A percentile compares a stretch with the other conserved stretches of the same genome.
These are phyloP conservation scores for Didymella segeticola DNA, from an alignment of 2,329 filamentous ascomycete genomes.

Conservation along the genomic window DNA sequence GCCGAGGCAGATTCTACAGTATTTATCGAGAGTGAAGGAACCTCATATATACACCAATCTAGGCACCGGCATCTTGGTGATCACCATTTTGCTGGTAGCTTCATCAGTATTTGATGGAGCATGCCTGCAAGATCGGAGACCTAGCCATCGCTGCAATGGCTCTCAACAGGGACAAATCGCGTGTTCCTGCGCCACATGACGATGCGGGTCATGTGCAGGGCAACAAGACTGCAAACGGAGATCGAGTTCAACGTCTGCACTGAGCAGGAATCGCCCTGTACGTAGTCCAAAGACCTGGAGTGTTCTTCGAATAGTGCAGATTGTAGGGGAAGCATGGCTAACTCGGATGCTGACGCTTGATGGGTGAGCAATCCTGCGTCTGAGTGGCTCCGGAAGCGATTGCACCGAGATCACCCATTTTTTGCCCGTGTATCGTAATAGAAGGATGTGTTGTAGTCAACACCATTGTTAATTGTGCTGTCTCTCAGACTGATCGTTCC, in stretches of 20 bases:
- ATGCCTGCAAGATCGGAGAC: no score
- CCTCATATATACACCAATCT: no score
- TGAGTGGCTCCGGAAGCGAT: background rate
- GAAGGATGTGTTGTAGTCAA: background rate
- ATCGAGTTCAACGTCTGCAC: background rate
- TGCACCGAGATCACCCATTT: background rate
- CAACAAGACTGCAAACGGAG: background rate
- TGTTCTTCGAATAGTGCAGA: background rate
- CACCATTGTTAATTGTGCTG: no score
- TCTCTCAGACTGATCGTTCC: no score
- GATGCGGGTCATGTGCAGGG: background rate
- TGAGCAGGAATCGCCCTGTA: background rate
- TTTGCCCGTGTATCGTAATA: background rate
- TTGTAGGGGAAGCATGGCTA: background rate
- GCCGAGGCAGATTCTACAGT: background rate
- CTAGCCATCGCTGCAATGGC: no score
- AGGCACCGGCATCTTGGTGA: no score
- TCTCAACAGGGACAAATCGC: background rate
- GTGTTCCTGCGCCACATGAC: background rate
- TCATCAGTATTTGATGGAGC: no score
- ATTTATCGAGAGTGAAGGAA: constrained; percentile 3
- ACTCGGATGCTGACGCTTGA: background rate
- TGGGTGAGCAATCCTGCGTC: background rate
- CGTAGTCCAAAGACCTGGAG: constrained; percentile 2
- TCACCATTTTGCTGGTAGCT: no score